Percentiles rank a stretch among this genome's conserved stretches.
Evolutionary conservation across 805 yeast genomes (phyloP).

Genomic region (Myxozyma nipponensis): DNA sequence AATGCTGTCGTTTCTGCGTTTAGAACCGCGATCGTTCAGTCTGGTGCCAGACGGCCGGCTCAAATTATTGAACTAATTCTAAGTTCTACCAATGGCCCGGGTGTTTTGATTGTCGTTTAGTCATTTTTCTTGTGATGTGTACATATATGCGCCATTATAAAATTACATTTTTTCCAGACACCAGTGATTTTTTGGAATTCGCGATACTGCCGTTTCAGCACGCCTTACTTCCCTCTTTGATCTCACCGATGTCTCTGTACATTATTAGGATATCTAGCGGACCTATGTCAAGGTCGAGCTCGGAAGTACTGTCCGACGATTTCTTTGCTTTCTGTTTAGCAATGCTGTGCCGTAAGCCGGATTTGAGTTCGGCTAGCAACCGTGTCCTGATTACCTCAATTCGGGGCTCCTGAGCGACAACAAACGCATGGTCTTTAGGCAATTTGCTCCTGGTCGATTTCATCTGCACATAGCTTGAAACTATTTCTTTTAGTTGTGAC

Average conservation of each 20-base stretch:
- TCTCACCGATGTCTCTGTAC: not conserved
- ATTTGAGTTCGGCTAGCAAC: slow-evolving; percentile 1
- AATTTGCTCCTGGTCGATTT: not conserved
- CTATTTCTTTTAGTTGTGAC: slow-evolving; percentile 6
- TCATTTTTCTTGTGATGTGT: not conserved
- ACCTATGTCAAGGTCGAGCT: too few relatives aligned
- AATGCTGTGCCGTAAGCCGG: not conserved
- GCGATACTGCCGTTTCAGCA: too few relatives aligned
- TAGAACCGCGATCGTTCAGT: slow-evolving; percentile 5
- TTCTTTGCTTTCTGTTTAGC: not conserved
- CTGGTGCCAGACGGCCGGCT: slow-evolving; percentile 10
- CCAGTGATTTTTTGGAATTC: not conserved
- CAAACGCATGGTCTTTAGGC: slow-evolving; percentile 19
- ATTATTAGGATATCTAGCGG: not conserved
- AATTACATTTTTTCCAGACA: too few relatives aligned
- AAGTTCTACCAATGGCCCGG: slow-evolving; percentile 21
- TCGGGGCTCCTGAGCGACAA: slow-evolving; percentile 13
- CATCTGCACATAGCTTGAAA: slow-evolving; percentile 2
- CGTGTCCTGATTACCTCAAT: not conserved
- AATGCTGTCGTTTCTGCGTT: slow-evolving; percentile 18
- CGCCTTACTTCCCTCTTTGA: not conserved
- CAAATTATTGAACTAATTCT: slow-evolving; percentile 17
- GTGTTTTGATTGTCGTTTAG: slow-evolving; percentile 17
- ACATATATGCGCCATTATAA: not conserved
- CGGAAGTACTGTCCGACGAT: not conserved